Evolutionary conservation across 2,329 filamentous ascomycete species (phyloP).

Genomic region (Trichoderma sp.): DNA sequence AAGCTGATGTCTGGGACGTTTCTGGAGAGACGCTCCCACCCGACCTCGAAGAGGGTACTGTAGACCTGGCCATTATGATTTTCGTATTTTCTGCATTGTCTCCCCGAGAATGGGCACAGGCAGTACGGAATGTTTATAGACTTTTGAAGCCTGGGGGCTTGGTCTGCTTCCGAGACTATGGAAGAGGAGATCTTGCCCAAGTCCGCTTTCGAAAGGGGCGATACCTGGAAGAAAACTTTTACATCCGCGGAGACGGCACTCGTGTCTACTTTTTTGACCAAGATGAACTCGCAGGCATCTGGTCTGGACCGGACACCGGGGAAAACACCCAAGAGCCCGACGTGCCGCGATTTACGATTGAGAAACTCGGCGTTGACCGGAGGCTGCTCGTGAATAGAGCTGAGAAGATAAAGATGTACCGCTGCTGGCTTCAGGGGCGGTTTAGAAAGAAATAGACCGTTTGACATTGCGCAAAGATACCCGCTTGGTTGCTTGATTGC

Average conservation of each 20-base stretch:
- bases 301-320: conserved; percentile 49
- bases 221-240: conserved; percentile 95
- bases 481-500: neutral
- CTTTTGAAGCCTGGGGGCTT: conserved; percentile 89
- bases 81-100: conserved; percentile 95
- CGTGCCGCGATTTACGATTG: conserved; percentile 59
- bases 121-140: conserved; percentile 75
- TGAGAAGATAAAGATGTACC: conserved; percentile 92
- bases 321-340: conserved; percentile 28
- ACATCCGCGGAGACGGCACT: conserved; percentile 91
- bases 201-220: conserved; percentile 95
- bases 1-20: conserved; percentile 94
- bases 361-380: conserved; percentile 79
- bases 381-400: conserved; percentile 90
- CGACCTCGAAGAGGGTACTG: conserved; percentile 69
- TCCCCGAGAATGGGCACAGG: conserved; percentile 78
- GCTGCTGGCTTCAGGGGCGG: conserved; percentile 88
- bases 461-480: neutral
- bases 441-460: conserved; percentile 64
- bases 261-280: conserved; percentile 96
- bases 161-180: conserved; percentile 95
- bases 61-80: conserved; percentile 90
- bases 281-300: conserved; percentile 76
- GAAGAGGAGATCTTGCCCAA: conserved; percentile 90
- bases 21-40: conserved; percentile 71